phyloP scores from a whole-genome alignment of 257 asterid genomes.

The Solanum ahanhuiri region DNA sequence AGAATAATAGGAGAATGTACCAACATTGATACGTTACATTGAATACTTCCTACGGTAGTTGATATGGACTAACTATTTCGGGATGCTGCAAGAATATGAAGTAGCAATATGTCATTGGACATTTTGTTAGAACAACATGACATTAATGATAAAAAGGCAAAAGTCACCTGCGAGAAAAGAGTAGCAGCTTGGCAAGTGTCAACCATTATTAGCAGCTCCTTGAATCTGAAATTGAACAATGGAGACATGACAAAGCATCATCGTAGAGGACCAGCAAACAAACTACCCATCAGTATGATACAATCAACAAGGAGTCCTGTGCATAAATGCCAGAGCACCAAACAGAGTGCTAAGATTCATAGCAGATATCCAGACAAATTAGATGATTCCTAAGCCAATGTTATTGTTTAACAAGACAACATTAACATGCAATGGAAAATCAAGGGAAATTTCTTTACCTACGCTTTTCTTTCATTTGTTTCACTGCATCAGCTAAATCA shows the following conservation, averaged over 20 bases:
- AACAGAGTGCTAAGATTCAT: neutral
- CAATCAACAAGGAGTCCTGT: neutral
- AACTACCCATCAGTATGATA: neutral
- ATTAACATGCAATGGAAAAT: neutral
- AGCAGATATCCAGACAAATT: neutral
- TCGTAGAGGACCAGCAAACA: neutral
- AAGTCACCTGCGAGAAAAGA: conserved; percentile 76
- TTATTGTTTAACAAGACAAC: neutral
- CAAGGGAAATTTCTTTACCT: conserved; percentile 29
- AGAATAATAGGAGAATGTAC: neutral
- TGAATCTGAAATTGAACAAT: conserved; percentile 50
- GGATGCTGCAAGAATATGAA: neutral
- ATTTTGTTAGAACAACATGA: neutral
- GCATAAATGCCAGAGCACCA: neutral
- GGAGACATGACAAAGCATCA: conserved; percentile 3
- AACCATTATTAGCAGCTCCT: conserved; percentile 96
- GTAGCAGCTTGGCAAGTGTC: conserved; percentile 99
- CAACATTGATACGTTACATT: neutral
- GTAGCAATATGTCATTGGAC: neutral
- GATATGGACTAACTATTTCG: neutral
- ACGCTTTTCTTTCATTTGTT: conserved; percentile 96
- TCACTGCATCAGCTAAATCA: conserved; percentile 96
- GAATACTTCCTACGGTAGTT: neutral
- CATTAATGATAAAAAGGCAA: neutral
- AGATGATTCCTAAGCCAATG: neutral